phyloP scores from a whole-genome alignment of 1,139 yeast genomes.

The Blastobotrys niveus region DNA sequence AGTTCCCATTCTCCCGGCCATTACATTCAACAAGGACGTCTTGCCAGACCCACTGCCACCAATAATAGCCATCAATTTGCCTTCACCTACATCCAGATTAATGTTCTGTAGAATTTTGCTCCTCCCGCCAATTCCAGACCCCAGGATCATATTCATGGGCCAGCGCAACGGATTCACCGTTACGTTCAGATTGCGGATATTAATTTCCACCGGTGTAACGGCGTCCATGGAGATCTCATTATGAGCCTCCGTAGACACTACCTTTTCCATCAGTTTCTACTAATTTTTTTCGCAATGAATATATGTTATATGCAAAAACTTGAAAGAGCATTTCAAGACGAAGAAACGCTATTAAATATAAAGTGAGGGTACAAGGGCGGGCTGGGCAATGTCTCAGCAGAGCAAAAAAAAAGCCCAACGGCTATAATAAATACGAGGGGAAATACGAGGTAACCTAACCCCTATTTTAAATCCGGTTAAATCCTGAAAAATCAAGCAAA shows the following conservation, averaged over 20 bases:
- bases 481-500: too few species aligned
- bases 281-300: too few species aligned
- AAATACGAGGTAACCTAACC: too few species aligned
- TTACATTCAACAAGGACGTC: conserved; percentile 67
- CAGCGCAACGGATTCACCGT: conserved; percentile 14
- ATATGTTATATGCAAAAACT: too few species aligned
- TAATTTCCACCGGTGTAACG: conserved; percentile 24
- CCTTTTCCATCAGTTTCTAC: conserved; percentile 1
- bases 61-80: conserved; percentile 60
- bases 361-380: too few species aligned
- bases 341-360: too few species aligned
- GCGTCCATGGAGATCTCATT: conserved; percentile 19
- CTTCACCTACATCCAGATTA: conserved; percentile 50
- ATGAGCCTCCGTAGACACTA: background rate
- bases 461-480: too few species aligned
- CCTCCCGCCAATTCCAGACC: conserved; percentile 8
- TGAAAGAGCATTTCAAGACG: too few species aligned
- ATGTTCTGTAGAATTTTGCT: conserved; percentile 39
- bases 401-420: too few species aligned
- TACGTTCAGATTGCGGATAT: conserved; percentile 23
- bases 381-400: too few species aligned
- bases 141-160: conserved; percentile 5
- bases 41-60: conserved; percentile 90
- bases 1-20: conserved; percentile 55
- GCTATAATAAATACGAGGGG: too few species aligned